Percentiles rank a stretch among this genome's conserved stretches.
Evolutionary conservation across 495 filamentous ascomycete species (phyloP).

Genomic region (Oidiodendron maius): DNA sequence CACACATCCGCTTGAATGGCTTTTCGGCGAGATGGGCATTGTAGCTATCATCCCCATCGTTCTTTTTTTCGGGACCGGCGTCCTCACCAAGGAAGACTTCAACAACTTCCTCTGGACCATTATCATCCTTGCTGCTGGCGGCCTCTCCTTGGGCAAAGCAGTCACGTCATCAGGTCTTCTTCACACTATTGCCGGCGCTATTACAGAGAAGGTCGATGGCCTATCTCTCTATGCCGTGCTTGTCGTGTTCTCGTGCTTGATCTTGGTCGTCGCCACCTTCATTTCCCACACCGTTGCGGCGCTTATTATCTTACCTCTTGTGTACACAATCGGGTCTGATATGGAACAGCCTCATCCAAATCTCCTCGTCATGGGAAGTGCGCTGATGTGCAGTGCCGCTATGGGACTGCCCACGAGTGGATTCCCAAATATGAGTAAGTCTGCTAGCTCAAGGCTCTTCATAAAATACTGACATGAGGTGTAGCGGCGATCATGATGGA

Average conservation of each 20-base stretch:
- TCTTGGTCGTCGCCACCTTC: constrained; percentile 92
- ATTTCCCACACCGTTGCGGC: constrained; percentile 97
- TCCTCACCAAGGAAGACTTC: constrained; percentile 98
- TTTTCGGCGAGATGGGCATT: constrained; percentile 97
- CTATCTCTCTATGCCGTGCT: constrained; percentile 84
- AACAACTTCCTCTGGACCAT: constrained; percentile 99
- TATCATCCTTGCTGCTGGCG: constrained; percentile 95
- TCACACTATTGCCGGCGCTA: constrained; percentile 72
- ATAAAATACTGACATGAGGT: too few relatives aligned
- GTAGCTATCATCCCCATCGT: constrained; percentile 94
- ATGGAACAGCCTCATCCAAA: constrained; percentile 92
- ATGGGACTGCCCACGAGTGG: constrained; percentile 95
- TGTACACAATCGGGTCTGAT: constrained; percentile 71
- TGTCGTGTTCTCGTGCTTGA: constrained; percentile 78
- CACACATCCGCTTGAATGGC: constrained; percentile 75
- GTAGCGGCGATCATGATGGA: constrained; percentile 99
- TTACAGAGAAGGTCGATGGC: constrained; percentile 66
- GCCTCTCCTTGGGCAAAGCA: constrained; percentile 87
- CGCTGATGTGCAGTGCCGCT: constrained; percentile 59
- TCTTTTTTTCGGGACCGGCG: constrained; percentile 93
- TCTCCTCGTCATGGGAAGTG: constrained; percentile 79
- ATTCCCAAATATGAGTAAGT: constrained; percentile 99
- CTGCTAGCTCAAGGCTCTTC: constrained; percentile 4
- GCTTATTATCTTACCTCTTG: constrained; percentile 88
- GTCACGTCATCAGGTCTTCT: constrained; percentile 92